These are phyloP conservation scores for Lactarius pseudohatsudake DNA, from an alignment of 768 basidiomycete genomes.

Conservation along the genomic window DNA sequence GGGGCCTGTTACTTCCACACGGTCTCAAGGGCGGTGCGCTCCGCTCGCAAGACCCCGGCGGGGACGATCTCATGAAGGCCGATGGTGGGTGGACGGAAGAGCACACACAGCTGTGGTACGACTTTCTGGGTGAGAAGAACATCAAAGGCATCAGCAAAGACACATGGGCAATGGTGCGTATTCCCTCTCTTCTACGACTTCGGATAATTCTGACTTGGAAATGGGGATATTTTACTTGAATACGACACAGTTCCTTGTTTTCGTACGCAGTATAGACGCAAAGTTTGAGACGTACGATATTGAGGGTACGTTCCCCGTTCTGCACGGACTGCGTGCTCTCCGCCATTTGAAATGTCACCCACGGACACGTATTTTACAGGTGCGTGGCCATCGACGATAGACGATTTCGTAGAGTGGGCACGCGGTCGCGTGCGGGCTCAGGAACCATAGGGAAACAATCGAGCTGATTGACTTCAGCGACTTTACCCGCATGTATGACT, in stretches of 20 bases:
- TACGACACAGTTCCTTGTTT: slow-evolving; percentile 65
- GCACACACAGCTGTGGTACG: slow-evolving; percentile 73
- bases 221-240: neutral
- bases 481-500: neutral
- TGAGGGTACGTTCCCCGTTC: slow-evolving; percentile 51
- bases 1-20: slow-evolving; percentile 72
- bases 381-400: slow-evolving; percentile 86
- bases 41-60: slow-evolving; percentile 44
- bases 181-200: slow-evolving; percentile 8
- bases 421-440: slow-evolving; percentile 40
- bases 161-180: slow-evolving; percentile 81
- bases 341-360: slow-evolving; percentile 15
- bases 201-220: slow-evolving; percentile 5
- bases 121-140: slow-evolving; percentile 65
- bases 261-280: slow-evolving; percentile 71
- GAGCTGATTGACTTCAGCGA: slow-evolving; percentile 1
- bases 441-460: slow-evolving; percentile 10
- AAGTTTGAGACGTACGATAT: slow-evolving; percentile 71
- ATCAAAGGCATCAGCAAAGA: slow-evolving; percentile 83
- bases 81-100: slow-evolving; percentile 59
- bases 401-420: slow-evolving; percentile 77
- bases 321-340: neutral
- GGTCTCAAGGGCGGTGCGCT: slow-evolving; percentile 69
- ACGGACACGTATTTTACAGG: slow-evolving; percentile 42
- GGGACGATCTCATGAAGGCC: slow-evolving; percentile 39